Base-by-base conservation (phyloP, 1,284 basidiomycete genomes). In the Lignosus rhinocerotis region DNA sequence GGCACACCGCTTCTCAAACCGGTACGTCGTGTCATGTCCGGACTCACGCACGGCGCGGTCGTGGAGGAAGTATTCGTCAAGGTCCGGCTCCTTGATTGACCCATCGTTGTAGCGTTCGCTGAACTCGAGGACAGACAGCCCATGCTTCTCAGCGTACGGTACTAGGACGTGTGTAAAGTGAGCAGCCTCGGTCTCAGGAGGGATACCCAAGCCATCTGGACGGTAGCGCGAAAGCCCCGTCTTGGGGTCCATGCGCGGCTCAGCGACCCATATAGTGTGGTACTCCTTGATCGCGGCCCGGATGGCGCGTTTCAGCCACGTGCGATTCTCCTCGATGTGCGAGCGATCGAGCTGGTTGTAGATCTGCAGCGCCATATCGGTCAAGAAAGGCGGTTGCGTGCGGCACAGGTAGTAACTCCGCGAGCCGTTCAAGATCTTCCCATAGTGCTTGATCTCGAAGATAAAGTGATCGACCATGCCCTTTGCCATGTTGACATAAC, bases 391-490 rank as follows among this genome's bases (percentile, higher is more conserved):
- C 33, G 96, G 96, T 73, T 99, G 96, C 14, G 95, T 90, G 55
- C 96, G 91, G 75, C 92, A 93, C 58, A 99, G 86, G 74, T 99
- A 99, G 85, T 96, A 89, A 64, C 86, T 88, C 59, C 89, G 86
- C 70, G 85, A 89, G 59, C 89, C 89, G 67, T 90, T 89, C 57
- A 90, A 72, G 67, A 90, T 90, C 76, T 96, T 98, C 79, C 92
- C 91, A 73, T 98, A 98, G 77, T 98, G 93, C 75, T 88, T 94
- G 80, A 99, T 98, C 80, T 99, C 94, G 72, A 99, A 99, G 70
- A 98, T 92, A 77, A 98, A 99, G 74, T 99, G 96, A 62, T 98
- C 96, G 48, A 98, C 94, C 84, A 97, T 96, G 66, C 93, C 93
- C 76, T 94, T 94, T 8, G 96, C 96, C 82, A 98, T 92, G 63